These are phyloP conservation scores for Nicotiana obtusifolia DNA, from an alignment of 257 asterid species.

Conservation along the genomic window DNA sequence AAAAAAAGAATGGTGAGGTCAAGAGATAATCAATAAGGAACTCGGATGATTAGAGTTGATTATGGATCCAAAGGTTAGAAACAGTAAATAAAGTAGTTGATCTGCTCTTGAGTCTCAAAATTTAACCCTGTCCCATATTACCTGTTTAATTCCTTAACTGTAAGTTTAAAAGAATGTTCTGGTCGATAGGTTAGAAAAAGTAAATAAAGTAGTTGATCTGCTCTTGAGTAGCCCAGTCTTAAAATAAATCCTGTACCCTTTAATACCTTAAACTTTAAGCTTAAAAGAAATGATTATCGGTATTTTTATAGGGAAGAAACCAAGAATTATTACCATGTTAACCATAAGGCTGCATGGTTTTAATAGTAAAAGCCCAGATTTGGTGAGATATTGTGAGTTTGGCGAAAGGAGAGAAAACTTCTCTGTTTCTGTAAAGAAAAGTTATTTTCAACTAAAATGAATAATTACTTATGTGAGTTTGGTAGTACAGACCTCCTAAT, in stretches of 20 bases:
- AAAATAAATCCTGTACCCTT: not conserved
- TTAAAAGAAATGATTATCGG: not conserved
- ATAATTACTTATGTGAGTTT: not conserved
- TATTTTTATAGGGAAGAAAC: not conserved
- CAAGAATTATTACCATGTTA: not conserved
- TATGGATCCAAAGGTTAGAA: not conserved
- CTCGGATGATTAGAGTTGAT: not conserved
- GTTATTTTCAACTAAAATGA: not conserved
- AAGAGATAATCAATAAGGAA: not conserved
- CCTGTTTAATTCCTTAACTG: too few species aligned
- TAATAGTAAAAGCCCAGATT: not conserved
- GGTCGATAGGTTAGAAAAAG: not conserved
- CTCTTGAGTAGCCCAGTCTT: not conserved
- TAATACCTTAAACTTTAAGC: not conserved
- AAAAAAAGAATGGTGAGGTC: not conserved
- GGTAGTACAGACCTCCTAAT: not conserved
- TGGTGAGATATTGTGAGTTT: not conserved
- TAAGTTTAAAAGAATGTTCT: too few species aligned
- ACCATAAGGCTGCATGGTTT: not conserved
- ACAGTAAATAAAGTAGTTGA: constrained; percentile 1
- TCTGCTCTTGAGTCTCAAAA: constrained; percentile 1
- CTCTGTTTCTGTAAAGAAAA: not conserved
- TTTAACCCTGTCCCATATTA: too few species aligned
- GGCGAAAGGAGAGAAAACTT: not conserved
- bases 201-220: constrained; percentile 1